Conservation (phyloP, 768 basidiomycete species). For the Paxillus ammoniavirescens region DNA sequence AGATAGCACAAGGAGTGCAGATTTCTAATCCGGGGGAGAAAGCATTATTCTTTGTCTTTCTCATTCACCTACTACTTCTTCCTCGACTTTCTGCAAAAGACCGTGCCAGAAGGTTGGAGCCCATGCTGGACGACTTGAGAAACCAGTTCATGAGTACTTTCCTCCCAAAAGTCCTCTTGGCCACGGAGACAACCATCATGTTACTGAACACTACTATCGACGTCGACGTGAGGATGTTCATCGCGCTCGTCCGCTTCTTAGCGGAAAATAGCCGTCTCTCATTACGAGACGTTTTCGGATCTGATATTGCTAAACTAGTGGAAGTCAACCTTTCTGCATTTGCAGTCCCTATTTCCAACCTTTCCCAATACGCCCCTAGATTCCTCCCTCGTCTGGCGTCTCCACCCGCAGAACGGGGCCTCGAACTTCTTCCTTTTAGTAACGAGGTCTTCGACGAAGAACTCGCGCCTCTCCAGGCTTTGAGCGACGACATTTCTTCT, state of each 20-base stretch:
- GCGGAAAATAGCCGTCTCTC: slow-evolving; percentile 22
- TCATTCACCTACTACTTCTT: slow-evolving; percentile 40
- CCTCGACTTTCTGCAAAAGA: slow-evolving; percentile 36
- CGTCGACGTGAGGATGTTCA: slow-evolving; percentile 54
- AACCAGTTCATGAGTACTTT: slow-evolving; percentile 35
- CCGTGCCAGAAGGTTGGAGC: slow-evolving; percentile 35
- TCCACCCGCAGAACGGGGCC: neutral
- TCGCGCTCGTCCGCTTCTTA: slow-evolving; percentile 40
- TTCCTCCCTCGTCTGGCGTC: slow-evolving; percentile 18
- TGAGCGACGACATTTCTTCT: neutral
- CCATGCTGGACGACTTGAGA: slow-evolving; percentile 29
- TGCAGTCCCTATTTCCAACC: slow-evolving; percentile 15
- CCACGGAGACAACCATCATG: slow-evolving; percentile 26
- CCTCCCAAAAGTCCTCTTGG: slow-evolving; percentile 39
- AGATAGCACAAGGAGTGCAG: slow-evolving; percentile 8
- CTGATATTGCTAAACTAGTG: slow-evolving; percentile 22
- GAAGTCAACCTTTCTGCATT: slow-evolving; percentile 19
- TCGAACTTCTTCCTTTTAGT: slow-evolving; percentile 38
- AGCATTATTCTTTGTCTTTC: slow-evolving; percentile 35
- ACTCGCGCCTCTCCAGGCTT: slow-evolving; percentile 34
- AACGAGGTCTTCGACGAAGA: slow-evolving; percentile 42
- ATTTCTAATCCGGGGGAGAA: slow-evolving; percentile 5
- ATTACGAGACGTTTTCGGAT: slow-evolving; percentile 28
- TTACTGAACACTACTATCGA: slow-evolving; percentile 33
- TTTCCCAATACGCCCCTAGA: slow-evolving; percentile 15